Base-by-base conservation (phyloP, 2,329 filamentous ascomycete species). In the Claviceps cyperi region DNA sequence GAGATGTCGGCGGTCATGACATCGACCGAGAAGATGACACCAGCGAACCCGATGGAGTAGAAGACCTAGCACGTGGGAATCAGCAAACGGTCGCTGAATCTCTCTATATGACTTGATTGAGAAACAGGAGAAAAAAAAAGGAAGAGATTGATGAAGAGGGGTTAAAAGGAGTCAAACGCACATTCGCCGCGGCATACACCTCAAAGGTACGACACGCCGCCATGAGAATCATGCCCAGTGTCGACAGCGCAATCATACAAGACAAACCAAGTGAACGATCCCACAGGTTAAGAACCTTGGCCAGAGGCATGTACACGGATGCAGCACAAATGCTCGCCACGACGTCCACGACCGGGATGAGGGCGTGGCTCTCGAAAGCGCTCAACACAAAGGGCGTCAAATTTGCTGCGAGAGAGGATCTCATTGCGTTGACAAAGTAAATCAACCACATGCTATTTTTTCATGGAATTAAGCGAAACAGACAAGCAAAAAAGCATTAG, bases 1-100 rank as follows among this genome's bases (percentile, higher is more conserved):
- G 63, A 80, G 2, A 78, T 80, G 58, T 86, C 82, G 36, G 81
- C 78, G 47, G 81, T 77, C 57, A 85, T 77, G 14, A 86, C 76
- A 52, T 76, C 74, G 22, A 83, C 68, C n/a, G 73, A 70, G 57
- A 81, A 84, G 49, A 74, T 74, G 47, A 84, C 66, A 28, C 79
- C 81, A 8, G 72, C 74, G 49, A 71, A 68, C 15, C 81, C 81
- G 37, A 81, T 71, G 38, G 72, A 75, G 59, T 83, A 83, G 54
- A 84, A 79, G 3, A 84, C 77, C 61, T 65, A 14, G 15, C 8
- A n/a, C n/a, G 21, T 13, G 4, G 5, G 2, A 9, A 9, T 41
- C 15, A 14, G 11, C 4, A 7, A 7, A 22, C 13, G 7, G 14
- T 8, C 3, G 37, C 28, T 32, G 9, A 8, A 32, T 32, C 28